A percentile compares a stretch with the other conserved stretches of the same genome.
Conservation (phyloP, 1,284 basidiomycete genomes). For the Pseudozyma sp. region DNA sequence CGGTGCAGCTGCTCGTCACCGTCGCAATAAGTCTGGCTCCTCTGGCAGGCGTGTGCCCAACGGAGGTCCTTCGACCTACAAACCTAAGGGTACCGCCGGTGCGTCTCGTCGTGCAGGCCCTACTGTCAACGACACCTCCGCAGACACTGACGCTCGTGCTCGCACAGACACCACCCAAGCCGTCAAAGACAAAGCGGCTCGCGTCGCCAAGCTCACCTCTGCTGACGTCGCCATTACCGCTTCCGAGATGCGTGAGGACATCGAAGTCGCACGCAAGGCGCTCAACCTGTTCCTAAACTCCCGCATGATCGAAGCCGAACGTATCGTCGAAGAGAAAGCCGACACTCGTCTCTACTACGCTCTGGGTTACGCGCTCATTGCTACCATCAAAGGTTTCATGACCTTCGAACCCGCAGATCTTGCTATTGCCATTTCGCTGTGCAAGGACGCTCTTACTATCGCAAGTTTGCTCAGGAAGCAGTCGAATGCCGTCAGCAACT, state of each 20-base stretch:
- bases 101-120: constrained; percentile 48
- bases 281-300: constrained; percentile 68
- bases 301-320: constrained; percentile 66
- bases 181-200: constrained; percentile 60
- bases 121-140: constrained; percentile 4
- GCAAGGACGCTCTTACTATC: constrained; percentile 64
- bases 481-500: constrained; percentile 51
- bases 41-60: constrained; percentile 10
- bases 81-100: constrained; percentile 45
- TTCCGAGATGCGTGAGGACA: constrained; percentile 55
- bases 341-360: constrained; percentile 66
- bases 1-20: constrained; percentile 25
- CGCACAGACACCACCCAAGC: constrained; percentile 41
- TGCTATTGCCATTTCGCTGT: constrained; percentile 64
- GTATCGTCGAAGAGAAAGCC: constrained; percentile 56
- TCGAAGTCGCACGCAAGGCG: constrained; percentile 54
- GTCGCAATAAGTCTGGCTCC: constrained; percentile 35
- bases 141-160: constrained; percentile 43
- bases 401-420: constrained; percentile 67
- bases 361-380: constrained; percentile 64
- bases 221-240: constrained; percentile 53
- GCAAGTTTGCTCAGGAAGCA: constrained; percentile 63
- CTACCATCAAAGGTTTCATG: constrained; percentile 69
- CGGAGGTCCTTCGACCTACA: constrained; percentile 23
- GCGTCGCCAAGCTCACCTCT: constrained; percentile 56